phyloP scores from a whole-genome alignment of 352 stramenopile species.

The Globisporangium acanthophoron region DNA sequence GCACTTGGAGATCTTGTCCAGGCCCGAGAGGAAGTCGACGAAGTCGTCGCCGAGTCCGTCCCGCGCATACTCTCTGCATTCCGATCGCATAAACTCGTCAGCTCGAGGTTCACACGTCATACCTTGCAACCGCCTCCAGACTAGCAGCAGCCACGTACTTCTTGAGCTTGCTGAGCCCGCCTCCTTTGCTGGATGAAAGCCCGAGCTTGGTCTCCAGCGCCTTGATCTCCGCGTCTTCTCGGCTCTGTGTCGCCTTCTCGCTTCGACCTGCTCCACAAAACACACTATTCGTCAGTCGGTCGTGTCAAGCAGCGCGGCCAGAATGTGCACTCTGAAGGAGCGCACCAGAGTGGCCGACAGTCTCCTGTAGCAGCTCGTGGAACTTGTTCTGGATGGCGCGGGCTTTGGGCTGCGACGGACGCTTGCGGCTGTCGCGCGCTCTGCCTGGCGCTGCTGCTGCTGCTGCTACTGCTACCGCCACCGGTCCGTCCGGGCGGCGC shows the following conservation, averaged over 20 bases:
- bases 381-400: conserved; percentile 64
- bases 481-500: conserved; percentile 16
- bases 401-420: conserved; percentile 4
- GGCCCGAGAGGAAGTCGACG: conserved; percentile 60
- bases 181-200: conserved; percentile 35
- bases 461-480: not conserved
- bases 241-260: conserved; percentile 22
- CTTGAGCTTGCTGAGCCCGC: conserved; percentile 57
- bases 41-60: conserved; percentile 82
- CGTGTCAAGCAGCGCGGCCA: not conserved
- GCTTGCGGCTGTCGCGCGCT: conserved; percentile 5
- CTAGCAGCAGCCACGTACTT: conserved; percentile 29
- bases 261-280: conserved; percentile 10
- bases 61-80: conserved; percentile 61
- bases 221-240: conserved; percentile 63
- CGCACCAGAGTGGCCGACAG: conserved; percentile 31
- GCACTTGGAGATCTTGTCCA: conserved; percentile 76
- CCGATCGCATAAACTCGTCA: not conserved
- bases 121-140: not conserved
- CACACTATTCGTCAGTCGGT: not conserved
- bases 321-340: not conserved
- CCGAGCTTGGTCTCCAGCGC: conserved; percentile 70
- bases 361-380: conserved; percentile 73
- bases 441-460: conserved; percentile 1
- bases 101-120: not conserved